Conservation (phyloP, 768 basidiomycete genomes). For the Leucocoprinus sp. region DNA sequence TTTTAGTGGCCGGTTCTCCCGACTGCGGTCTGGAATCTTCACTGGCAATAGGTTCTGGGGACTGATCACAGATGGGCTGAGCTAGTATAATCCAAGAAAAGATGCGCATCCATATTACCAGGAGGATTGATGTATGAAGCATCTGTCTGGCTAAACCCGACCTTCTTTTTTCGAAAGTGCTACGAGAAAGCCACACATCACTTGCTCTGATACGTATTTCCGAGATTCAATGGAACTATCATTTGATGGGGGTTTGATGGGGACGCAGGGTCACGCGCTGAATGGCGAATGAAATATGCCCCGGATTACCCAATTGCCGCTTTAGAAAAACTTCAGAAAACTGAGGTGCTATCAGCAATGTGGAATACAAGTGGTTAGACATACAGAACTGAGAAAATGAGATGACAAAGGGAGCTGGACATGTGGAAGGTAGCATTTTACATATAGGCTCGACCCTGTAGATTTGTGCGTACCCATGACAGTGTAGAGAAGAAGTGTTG, state of each 20-base stretch:
- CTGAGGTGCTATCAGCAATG: neutral
- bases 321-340: neutral
- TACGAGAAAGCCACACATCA: conserved; percentile 3
- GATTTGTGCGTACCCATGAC: conserved; percentile 9
- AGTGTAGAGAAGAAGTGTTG: conserved; percentile 7
- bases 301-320: neutral
- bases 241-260: conserved; percentile 10
- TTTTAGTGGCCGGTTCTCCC: no score
- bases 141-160: neutral
- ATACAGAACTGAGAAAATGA: neutral
- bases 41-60: no score
- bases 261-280: conserved; percentile 4
- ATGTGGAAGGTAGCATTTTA: conserved; percentile 4
- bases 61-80: neutral
- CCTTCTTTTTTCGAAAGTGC: conserved; percentile 1
- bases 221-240: conserved; percentile 4
- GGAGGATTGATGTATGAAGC: conserved; percentile 4
- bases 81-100: conserved; percentile 2
- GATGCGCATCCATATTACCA: conserved; percentile 1
- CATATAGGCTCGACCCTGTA: conserved; percentile 11
- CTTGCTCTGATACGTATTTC: neutral
- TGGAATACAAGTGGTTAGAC: neutral
- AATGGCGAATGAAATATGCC: neutral
- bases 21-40: no score
- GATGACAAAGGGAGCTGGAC: neutral